Conservation (phyloP, 805 yeast genomes). For the Metschnikowia koreensis region DNA sequence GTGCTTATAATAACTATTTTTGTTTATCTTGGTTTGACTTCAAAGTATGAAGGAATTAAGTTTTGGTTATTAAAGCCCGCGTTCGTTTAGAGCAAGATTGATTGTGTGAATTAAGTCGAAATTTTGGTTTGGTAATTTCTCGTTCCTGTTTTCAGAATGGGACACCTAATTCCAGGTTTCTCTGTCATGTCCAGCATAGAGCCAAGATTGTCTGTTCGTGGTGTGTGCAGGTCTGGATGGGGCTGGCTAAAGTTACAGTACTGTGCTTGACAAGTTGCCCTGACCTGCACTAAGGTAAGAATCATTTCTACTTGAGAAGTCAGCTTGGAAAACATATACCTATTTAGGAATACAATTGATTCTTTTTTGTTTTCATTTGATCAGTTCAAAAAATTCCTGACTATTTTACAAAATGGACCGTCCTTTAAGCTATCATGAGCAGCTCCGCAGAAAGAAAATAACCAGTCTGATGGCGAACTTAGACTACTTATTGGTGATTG, state of each 20-base stretch:
- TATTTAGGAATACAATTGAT: too few species aligned
- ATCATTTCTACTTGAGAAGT: too few species aligned
- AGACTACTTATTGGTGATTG: constrained; percentile 37
- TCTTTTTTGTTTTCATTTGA: too few species aligned
- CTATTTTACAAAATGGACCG: constrained; percentile 6
- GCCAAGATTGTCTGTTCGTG: background rate
- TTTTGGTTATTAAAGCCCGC: background rate
- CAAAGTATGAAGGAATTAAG: too few species aligned
- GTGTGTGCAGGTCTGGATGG: background rate
- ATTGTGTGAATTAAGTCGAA: too few species aligned
- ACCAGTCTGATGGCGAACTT: constrained; percentile 39
- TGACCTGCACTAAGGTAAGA: too few species aligned
- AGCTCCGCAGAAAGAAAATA: constrained; percentile 31
- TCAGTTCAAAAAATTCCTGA: too few species aligned
- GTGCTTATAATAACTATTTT: background rate
- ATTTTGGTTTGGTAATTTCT: too few species aligned
- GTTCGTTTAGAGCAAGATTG: too few species aligned
- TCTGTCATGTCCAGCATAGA: background rate
- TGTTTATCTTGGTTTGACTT: background rate
- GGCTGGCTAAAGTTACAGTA: too few species aligned
- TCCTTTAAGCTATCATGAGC: constrained; percentile 19
- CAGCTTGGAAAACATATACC: too few species aligned
- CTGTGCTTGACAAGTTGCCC: too few species aligned
- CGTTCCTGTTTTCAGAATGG: background rate
- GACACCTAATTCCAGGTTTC: background rate